phyloP scores from a whole-genome alignment of 148 eudicot species.

The Cornus controversa region DNA sequence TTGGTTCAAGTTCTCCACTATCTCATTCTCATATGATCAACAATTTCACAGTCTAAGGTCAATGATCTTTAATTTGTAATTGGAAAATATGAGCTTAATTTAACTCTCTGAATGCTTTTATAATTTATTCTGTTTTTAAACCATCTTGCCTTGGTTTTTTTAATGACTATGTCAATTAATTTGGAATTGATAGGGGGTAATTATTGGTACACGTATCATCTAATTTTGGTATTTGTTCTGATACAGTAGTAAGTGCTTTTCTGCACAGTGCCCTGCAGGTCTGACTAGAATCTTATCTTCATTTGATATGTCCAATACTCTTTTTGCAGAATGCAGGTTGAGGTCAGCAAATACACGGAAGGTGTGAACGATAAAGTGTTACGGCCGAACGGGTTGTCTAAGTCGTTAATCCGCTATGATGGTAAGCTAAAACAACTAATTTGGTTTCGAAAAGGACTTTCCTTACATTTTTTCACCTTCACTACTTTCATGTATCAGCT shows the following conservation, averaged over 20 bases:
- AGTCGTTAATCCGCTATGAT: slow-evolving; percentile 92
- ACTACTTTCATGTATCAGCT: slow-evolving; percentile 46
- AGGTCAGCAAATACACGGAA: slow-evolving; percentile 97
- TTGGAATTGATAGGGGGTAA: background rate
- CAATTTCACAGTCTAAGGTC: background rate
- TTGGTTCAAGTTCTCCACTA: background rate
- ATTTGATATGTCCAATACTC: slow-evolving; percentile 17
- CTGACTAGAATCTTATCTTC: background rate
- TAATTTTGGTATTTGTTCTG: background rate
- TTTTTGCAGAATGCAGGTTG: slow-evolving; percentile 92
- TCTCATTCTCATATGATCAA: background rate
- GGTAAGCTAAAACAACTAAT: slow-evolving; percentile 38
- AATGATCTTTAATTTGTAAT: slow-evolving; percentile 1
- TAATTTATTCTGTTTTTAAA: background rate
- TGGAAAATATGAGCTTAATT: background rate
- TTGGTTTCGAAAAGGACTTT: slow-evolving; percentile 1
- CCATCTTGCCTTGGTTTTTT: background rate
- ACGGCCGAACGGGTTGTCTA: slow-evolving; percentile 91
- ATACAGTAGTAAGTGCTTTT: background rate
- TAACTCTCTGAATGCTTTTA: background rate
- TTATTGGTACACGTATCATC: background rate
- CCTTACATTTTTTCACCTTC: slow-evolving; percentile 9
- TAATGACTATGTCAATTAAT: background rate
- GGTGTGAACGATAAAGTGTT: slow-evolving; percentile 75
- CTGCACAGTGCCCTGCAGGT: background rate